phyloP scores from a whole-genome alignment of 2,329 filamentous ascomycete genomes.

The Cercospora zeina region DNA sequence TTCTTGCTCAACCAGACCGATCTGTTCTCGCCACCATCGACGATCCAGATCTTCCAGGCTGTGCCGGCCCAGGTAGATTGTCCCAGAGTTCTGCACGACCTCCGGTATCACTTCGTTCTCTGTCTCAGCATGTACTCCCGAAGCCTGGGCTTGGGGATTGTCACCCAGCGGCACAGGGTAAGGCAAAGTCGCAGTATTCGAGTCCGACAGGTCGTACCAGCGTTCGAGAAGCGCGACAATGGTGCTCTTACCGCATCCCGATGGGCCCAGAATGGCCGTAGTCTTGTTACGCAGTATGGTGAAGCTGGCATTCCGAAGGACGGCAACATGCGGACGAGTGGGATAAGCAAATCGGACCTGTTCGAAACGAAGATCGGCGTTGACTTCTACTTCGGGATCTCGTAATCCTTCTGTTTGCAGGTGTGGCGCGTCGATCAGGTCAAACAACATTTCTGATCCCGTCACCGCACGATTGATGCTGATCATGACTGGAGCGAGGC shows the following conservation, averaged over 20 bases:
- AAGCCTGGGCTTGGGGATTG: no score
- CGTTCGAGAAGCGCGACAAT: conserved; percentile 42
- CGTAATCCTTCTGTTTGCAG: neutral
- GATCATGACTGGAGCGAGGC: neutral
- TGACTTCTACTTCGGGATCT: neutral
- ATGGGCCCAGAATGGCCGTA: conserved; percentile 47
- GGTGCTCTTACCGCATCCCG: conserved; percentile 47
- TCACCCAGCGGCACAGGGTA: no score
- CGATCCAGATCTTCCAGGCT: conserved; percentile 41
- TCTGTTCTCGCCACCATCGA: conserved; percentile 38
- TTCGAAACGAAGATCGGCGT: conserved; percentile 37
- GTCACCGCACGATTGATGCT: neutral
- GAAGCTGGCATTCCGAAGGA: conserved; percentile 43
- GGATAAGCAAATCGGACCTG: conserved; percentile 47
- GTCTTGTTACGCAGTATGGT: conserved; percentile 37
- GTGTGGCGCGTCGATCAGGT: neutral
- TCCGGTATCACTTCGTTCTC: no score
- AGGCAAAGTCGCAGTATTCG: conserved; percentile 10
- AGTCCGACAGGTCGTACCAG: conserved; percentile 42
- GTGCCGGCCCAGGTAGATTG: neutral
- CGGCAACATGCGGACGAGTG: conserved; percentile 43
- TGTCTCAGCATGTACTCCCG: no score
- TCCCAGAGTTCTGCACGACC: neutral
- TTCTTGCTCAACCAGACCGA: conserved; percentile 52
- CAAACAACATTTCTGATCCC: neutral